Evolutionary conservation across 1,284 basidiomycete species (phyloP), one percentile per base, ranked within the genome.

Genomic region (Jaminaea rosea): DNA sequence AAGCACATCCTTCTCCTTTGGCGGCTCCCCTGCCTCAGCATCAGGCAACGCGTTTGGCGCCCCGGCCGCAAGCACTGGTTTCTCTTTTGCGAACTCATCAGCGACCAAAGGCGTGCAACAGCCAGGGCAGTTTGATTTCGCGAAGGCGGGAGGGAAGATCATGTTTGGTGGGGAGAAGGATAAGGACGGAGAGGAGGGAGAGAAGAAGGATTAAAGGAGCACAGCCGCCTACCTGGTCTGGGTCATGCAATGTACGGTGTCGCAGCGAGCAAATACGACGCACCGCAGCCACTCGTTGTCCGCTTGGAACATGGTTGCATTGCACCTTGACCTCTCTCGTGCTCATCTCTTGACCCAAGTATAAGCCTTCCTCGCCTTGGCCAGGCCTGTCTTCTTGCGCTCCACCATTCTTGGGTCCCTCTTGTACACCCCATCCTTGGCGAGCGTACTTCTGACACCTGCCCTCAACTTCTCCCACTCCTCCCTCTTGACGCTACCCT

Each of bases 331-430:
- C n/a, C n/a, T n/a, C n/a, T n/a, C n/a, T n/a, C n/a, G n/a, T n/a
- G n/a, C n/a, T n/a, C 45, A 50, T 17, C 47, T 55, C 44, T 49
- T 39, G 50, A 42, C 29, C n/a, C 39, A 47, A 19, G 64, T 64
- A 49, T 62, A 63, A 21, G 37, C 84, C 78, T 93, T 92, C 75
- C 92, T 84, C 57, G 93, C 88, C 79, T 96, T 96, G 58, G 85
- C 83, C 63, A 83, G 75, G 56, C 87, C 87, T 7, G 93, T 90
- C 81, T 97, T 96, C 79, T 98, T 98, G 64, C 93, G 82, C 78
- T 98, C 93, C 27, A 96, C 91, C 85, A 92, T 88, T 76, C 93
- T 86, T 44, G 90, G 88, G 78, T 98, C 93, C 70, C 93, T 84
- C 75, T 84, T 83, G 55, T 91, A 77, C 32, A 93, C 78, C 77